A percentile compares a stretch with the other conserved stretches of the same genome.
phyloP scores from a whole-genome alignment of 805 yeast species.

The Starmerella stigmatis region DNA sequence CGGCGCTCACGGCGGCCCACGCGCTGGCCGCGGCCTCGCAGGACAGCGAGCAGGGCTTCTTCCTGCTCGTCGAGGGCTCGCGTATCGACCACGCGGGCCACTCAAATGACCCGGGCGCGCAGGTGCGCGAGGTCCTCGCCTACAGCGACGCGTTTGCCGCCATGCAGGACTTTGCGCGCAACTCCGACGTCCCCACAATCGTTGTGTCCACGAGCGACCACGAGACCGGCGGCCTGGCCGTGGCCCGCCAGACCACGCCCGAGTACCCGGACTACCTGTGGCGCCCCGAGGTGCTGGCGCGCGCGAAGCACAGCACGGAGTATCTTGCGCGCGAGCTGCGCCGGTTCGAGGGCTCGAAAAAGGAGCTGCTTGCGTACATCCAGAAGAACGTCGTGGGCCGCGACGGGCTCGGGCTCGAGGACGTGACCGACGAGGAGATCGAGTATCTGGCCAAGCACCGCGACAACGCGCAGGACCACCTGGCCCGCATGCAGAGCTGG shows the following conservation, averaged over 20 bases:
- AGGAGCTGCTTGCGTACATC: constrained; percentile 38
- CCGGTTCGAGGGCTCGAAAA: constrained; percentile 25
- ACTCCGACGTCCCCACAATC: constrained; percentile 61
- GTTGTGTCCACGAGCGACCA: constrained; percentile 82
- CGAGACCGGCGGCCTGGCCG: constrained; percentile 91
- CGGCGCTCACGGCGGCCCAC: constrained; percentile 61
- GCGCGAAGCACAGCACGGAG: constrained; percentile 71
- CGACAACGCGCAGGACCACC: constrained; percentile 35
- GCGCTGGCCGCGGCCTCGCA: constrained; percentile 57
- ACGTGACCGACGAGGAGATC: constrained; percentile 48
- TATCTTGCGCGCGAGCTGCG: constrained; percentile 43
- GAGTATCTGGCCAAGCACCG: constrained; percentile 33
- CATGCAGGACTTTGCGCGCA: constrained; percentile 58
- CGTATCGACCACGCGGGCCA: constrained; percentile 95
- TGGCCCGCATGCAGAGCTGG: constrained; percentile 63
- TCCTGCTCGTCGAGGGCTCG: constrained; percentile 79
- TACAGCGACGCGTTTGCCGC: constrained; percentile 73
- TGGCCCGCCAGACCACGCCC: constrained; percentile 62
- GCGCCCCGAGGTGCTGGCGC: constrained; percentile 67
- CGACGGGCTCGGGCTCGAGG: constrained; percentile 55
- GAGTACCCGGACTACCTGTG: constrained; percentile 77
- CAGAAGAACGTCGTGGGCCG: constrained; percentile 43
- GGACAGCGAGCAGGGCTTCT: constrained; percentile 73
- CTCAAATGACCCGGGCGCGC: constrained; percentile 87
- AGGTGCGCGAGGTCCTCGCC: constrained; percentile 81